Base-by-base conservation (phyloP, 2,329 filamentous ascomycete genomes). In the Pseudopyrenochaeta lycopersici region DNA sequence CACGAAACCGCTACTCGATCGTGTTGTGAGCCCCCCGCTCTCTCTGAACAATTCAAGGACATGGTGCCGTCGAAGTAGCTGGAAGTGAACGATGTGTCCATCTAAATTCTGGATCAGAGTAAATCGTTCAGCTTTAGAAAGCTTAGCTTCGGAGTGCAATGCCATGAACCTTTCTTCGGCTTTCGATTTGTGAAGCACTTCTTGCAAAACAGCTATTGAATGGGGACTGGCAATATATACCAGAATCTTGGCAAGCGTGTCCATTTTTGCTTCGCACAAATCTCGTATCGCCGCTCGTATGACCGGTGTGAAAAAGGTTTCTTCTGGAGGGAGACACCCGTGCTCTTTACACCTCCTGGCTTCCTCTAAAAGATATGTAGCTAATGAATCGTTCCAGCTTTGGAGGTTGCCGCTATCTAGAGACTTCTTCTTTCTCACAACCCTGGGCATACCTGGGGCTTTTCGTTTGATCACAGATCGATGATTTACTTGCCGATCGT, bases 41-140 rank as follows among this genome's bases (percentile, higher is more conserved):
- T 46, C 42, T 31, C 33, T 46, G 30, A 35, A 46, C 17, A 46
- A 18, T 31, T 46, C 18, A 35, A 46, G 23, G n/a, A 46, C 21
- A 18, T 46, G 42, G 30, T 46, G 20, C 33, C 42, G 31, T 23
- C 30, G 42, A 35, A 46, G 42, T 30, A 46, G 42, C 33, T 46
- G 42, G 18, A n/a, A 33, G n/a, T 35, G 31, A 20, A 30, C 15
- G 11, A 20, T 46, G 30, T 12, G 7, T 17, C 20, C 12, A 35
- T 33, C 30, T 23, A 46, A 30, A 17, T 21, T 46, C 9, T 32
- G 9, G 21, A 46, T 46, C 15, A 46, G 42, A 46, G 18, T n/a
- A 35, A 46, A 7, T 35, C 42, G 15, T 46, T 46, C 42, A 15
- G 42, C 42, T 35, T 14, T 46, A 15, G 42, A 46, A 30, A 46